phyloP scores from a whole-genome alignment of 768 basidiomycete genomes.

The Chalciporus chontae region DNA sequence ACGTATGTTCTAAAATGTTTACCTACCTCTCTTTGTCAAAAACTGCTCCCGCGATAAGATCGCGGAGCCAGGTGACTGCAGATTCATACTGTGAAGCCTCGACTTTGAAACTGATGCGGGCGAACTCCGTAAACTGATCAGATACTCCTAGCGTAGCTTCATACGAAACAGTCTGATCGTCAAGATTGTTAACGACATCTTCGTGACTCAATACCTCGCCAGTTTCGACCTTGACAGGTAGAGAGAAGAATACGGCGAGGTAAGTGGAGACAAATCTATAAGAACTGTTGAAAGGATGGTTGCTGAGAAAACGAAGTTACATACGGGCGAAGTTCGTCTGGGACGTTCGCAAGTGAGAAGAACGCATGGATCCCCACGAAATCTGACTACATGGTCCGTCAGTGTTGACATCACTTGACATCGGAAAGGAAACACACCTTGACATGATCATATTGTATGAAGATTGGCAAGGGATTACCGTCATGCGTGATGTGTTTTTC shows the following conservation, averaged over 20 bases:
- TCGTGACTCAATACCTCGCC: constrained; percentile 79
- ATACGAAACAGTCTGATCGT: constrained; percentile 89
- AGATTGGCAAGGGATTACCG: constrained; percentile 71
- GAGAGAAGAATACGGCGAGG: constrained; percentile 80
- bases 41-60: constrained; percentile 69
- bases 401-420: neutral
- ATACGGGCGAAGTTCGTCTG: constrained; percentile 69
- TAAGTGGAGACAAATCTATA: constrained; percentile 74
- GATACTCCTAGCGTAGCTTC: constrained; percentile 65
- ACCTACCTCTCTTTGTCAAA: constrained; percentile 77
- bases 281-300: constrained; percentile 4
- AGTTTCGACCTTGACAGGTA: constrained; percentile 69
- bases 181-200: constrained; percentile 86
- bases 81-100: constrained; percentile 74
- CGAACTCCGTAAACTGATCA: constrained; percentile 65
- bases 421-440: constrained; percentile 45
- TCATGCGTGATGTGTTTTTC: constrained; percentile 65
- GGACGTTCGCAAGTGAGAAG: constrained; percentile 72
- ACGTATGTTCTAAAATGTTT: neutral
- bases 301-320: constrained; percentile 27
- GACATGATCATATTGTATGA: constrained; percentile 92
- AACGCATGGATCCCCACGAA: constrained; percentile 81
- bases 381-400: constrained; percentile 61
- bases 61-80: constrained; percentile 82
- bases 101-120: constrained; percentile 80